phyloP scores from a whole-genome alignment of 31 red algal species.

The Endocladia muricata region DNA sequence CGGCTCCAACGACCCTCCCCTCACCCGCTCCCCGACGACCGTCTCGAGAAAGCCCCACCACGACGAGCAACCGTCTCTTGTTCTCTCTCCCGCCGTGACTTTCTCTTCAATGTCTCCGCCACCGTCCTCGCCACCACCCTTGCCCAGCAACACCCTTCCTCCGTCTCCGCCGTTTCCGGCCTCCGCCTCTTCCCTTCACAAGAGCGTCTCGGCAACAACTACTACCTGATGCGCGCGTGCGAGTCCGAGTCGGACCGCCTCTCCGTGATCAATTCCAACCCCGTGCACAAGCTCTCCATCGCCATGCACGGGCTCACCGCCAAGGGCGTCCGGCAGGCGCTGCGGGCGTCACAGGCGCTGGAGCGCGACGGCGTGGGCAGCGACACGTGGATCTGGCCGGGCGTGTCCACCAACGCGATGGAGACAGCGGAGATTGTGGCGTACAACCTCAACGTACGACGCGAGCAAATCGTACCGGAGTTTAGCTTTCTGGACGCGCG shows the following conservation, averaged over 20 bases:
- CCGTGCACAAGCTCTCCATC: conserved; percentile 69
- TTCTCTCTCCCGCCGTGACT: conserved; percentile 6
- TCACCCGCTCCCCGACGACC: no score
- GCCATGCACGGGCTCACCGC: conserved; percentile 56
- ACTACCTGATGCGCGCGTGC: conserved; percentile 82
- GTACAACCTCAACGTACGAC: conserved; percentile 42
- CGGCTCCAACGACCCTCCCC: no score
- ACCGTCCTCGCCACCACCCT: background rate
- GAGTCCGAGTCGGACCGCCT: conserved; percentile 57
- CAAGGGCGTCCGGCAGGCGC: conserved; percentile 46
- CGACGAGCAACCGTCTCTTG: no score
- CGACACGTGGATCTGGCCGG: conserved; percentile 81
- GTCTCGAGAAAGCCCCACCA: no score
- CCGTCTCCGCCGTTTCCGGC: conserved; percentile 45
- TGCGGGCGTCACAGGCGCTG: conserved; percentile 43
- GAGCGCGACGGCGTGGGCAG: conserved; percentile 23
- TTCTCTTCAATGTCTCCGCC: background rate
- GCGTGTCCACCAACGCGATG: conserved; percentile 42
- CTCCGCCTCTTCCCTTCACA: conserved; percentile 56
- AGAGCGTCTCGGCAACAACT: conserved; percentile 64
- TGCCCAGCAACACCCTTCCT: background rate
- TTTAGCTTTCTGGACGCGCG: conserved; percentile 79
- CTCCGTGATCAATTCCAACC: conserved; percentile 68
- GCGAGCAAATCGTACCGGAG: conserved; percentile 81
- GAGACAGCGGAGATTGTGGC: conserved; percentile 83